Conservation (phyloP, 139 green algal species). For the Chlamydomonas sp. region DNA sequence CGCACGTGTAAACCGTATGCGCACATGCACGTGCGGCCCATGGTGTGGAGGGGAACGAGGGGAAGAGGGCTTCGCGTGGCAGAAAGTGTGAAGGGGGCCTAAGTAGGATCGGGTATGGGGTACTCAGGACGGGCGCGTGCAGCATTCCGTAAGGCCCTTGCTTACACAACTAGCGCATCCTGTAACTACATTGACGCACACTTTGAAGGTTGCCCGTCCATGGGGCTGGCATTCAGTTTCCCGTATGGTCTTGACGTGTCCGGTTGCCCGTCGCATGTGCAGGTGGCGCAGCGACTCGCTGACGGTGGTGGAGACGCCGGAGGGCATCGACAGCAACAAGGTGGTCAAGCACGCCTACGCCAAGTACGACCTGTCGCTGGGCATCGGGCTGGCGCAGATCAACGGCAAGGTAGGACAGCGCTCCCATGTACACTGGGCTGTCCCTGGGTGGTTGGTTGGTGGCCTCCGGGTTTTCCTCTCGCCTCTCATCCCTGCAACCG, state of each 20-base stretch:
- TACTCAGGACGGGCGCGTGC: no score
- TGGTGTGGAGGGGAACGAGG: no score
- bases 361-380: slow-evolving; percentile 97
- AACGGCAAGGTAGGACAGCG: slow-evolving; percentile 87
- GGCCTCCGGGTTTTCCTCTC: no score
- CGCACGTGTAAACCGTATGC: neutral
- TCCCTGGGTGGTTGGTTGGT: no score
- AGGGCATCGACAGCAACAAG: slow-evolving; percentile 87
- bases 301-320: slow-evolving; percentile 92
- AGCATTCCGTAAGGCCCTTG: no score
- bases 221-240: neutral
- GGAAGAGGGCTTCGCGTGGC: neutral
- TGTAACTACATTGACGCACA: no score
- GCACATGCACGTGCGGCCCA: neutral
- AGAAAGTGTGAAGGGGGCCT: neutral
- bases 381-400: slow-evolving; percentile 87
- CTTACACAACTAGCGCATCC: no score
- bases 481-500: no score
- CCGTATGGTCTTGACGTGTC: neutral
- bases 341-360: slow-evolving; percentile 92
- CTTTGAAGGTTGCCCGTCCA: no score
- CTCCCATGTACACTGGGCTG: no score
- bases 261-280: neutral
- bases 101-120: neutral
- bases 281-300: slow-evolving; percentile 87